Evolutionary conservation across 495 filamentous ascomycete species (phyloP), one percentile per base, ranked within the genome.

Genomic region (Neurospora discreta): DNA sequence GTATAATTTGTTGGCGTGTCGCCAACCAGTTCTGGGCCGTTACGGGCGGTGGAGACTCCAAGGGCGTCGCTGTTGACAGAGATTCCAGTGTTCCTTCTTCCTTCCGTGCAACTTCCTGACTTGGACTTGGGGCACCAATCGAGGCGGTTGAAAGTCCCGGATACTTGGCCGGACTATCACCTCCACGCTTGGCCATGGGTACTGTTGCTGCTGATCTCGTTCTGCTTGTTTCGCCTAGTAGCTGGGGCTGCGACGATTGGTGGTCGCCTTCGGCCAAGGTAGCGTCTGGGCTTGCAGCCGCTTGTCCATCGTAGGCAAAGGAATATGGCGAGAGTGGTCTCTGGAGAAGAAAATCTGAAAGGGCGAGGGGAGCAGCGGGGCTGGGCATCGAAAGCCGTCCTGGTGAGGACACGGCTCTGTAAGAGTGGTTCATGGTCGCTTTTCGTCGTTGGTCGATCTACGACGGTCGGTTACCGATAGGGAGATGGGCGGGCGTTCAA

Each of bases 291-390:
- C 52, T 73, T 18, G 23, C 26, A 8, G 58, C 67, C 15, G 44
- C 68, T 43, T 74, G 72, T 41, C 58, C 52, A 41, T 74, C 75
- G 69, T 75, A 75, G n/a, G 70, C 33, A n/a, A 58, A 68, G 16
- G 71, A 73, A 20, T 75, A 73, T n/a, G 75, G 69, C 20, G 43
- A 72, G 6, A 74, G 76, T 7, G 73, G 71, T 11, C 70, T 52
- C n/a, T 73, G 77, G 23, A 72, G 72, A 23, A 78, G 52, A 68
- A 75, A 76, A 23, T 78, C 77, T 9, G 77, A 78, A 13, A 78
- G 72, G 3, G 77, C 77, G 36, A 78, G 20, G 9, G 77, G 77
- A 5, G 75, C 68, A 42, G 75, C 70, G 18, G 71, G 72, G 58
- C 75, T 74, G 15, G 70, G 75, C 30, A 73, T 73, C 15, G 69